Evolutionary conservation across 2,329 filamentous ascomycete genomes (phyloP), one percentile per base, ranked within the genome.

Genomic region (Massarina eburnea): DNA sequence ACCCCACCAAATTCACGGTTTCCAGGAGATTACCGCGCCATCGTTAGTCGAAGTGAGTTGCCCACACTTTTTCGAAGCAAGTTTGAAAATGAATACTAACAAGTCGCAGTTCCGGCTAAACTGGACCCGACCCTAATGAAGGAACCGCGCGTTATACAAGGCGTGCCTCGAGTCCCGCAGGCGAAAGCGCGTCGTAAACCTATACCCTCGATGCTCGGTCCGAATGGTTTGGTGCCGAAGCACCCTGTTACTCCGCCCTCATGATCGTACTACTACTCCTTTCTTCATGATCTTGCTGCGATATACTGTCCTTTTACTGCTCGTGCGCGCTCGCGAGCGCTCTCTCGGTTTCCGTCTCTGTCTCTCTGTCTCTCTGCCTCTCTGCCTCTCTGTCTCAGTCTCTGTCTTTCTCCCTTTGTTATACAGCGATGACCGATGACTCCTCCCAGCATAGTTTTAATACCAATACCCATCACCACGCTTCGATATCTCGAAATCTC

Each of bases 51-150:
- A 70, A 76, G 77, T 79, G 58, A 57, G 73, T 62, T 17, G 79
- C 80, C 24, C 8, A 2, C 3, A 81, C 10, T 79, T 84, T 32
- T 78, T 10, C 24, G 10, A 7, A 26, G 24, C 24, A 7, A 10
- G 12, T 26, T 6, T 73, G 44, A 81, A 33, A 79, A 80, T n/a
- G 80, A n/a, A 9, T 37, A 20, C 51, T 70, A 77, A 79, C 71
- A 77, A 24, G 76, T 12, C 75, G 83, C 43, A 83, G 82, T 89
- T 29, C 94, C 94, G 4, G 84, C 89, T 7, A 91, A 89, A 62
- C 79, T 99, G 8, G 94, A 99, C 61, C 81, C 86, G 3, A 81
- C 84, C 12, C 76, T 96, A 37, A 96, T 97, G 90, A 89, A 90
- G 67, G 91, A 96, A 71, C 91, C 91, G 22, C 82, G 91, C 46